A percentile compares a stretch with the other conserved stretches of the same genome.
Conservation (phyloP, 768 basidiomycete species). For the Podaxis pistillaris region DNA sequence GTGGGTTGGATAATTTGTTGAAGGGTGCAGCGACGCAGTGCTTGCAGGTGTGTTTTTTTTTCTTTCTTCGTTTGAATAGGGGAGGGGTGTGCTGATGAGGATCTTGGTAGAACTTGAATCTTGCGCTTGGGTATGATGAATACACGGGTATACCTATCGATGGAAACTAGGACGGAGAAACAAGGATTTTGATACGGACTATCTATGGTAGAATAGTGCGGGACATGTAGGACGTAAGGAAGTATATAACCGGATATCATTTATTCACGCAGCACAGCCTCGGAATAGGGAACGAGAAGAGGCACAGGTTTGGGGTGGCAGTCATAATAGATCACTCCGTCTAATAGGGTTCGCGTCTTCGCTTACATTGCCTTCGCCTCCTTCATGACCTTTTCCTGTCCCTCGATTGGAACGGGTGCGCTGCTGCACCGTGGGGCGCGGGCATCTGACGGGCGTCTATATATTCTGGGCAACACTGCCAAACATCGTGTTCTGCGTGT, state of each 20-base stretch:
- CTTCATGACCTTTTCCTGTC: background rate
- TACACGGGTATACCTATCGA: slow-evolving; percentile 68
- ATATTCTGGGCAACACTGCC: background rate
- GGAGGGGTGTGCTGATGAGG: background rate
- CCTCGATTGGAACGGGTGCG: background rate
- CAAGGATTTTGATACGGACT: no score
- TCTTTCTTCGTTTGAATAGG: background rate
- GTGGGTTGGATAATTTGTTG: slow-evolving; percentile 92
- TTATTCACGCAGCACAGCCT: background rate
- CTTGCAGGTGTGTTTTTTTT: slow-evolving; percentile 63
- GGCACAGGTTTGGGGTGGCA: background rate
- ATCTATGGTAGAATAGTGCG: background rate
- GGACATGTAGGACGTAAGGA: background rate
- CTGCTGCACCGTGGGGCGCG: background rate
- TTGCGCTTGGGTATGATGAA: slow-evolving; percentile 86
- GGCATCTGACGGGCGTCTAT: background rate
- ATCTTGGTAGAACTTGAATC: slow-evolving; percentile 73
- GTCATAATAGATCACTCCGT: no score
- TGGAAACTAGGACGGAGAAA: slow-evolving; percentile 2
- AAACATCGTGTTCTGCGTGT: background rate
- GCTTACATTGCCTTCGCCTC: no score
- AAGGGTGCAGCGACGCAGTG: slow-evolving; percentile 99
- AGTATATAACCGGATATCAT: background rate
- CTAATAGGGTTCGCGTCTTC: no score
- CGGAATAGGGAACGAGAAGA: background rate